A percentile compares a stretch with the other conserved stretches of the same genome.
These are phyloP conservation scores for Coriolopsis trogii DNA, from an alignment of 1,284 basidiomycete genomes.

Conservation along the genomic window DNA sequence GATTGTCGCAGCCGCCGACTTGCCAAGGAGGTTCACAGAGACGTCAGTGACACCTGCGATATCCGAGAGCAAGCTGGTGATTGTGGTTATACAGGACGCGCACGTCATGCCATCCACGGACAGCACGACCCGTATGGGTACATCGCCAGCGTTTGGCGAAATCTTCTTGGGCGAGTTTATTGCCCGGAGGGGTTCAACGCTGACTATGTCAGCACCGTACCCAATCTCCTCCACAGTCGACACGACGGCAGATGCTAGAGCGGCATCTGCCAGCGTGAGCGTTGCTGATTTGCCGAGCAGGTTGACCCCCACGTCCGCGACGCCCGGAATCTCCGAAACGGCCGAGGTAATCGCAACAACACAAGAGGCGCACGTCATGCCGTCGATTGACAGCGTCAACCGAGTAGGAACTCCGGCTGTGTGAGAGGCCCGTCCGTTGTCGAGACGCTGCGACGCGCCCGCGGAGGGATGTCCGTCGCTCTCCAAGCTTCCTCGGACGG, in stretches of 20 bases:
- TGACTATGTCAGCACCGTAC: slow-evolving; percentile 48
- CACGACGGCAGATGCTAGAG: slow-evolving; percentile 32
- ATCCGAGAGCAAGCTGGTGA: slow-evolving; percentile 36
- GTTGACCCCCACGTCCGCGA: slow-evolving; percentile 41
- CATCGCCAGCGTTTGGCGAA: slow-evolving; percentile 49
- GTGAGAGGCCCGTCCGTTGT: background rate
- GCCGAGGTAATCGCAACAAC: slow-evolving; percentile 37
- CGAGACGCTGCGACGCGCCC: too few relatives aligned
- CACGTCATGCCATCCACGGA: slow-evolving; percentile 52
- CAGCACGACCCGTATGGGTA: slow-evolving; percentile 33
- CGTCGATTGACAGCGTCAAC: slow-evolving; percentile 42
- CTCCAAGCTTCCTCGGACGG: too few relatives aligned
- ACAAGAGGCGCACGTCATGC: slow-evolving; percentile 52
- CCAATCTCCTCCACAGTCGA: slow-evolving; percentile 48
- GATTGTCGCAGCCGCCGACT: slow-evolving; percentile 42
- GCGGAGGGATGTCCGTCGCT: too few relatives aligned
- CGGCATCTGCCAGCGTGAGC: slow-evolving; percentile 29
- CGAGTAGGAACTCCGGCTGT: slow-evolving; percentile 11
- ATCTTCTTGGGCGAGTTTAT: slow-evolving; percentile 43
- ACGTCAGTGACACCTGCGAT: slow-evolving; percentile 41
- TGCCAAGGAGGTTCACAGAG: slow-evolving; percentile 43
- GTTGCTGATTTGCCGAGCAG: slow-evolving; percentile 45
- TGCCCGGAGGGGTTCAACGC: slow-evolving; percentile 46
- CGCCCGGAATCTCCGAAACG: slow-evolving; percentile 37
- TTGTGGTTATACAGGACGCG: slow-evolving; percentile 41